phyloP scores from a whole-genome alignment of 202 grass and related monocot genomes.

The Zoysia matrella region DNA sequence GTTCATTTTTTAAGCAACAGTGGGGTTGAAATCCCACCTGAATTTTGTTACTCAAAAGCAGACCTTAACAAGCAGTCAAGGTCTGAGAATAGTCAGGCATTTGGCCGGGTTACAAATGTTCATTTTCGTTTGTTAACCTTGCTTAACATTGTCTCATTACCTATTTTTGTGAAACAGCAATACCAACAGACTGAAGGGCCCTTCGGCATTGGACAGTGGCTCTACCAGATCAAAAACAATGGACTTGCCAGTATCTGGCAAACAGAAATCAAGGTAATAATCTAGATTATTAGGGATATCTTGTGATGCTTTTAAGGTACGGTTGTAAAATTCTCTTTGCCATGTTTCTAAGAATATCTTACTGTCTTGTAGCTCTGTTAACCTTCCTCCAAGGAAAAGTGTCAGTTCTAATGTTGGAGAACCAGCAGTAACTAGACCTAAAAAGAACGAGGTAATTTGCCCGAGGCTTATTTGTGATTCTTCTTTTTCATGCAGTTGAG shows the following conservation, averaged over 20 bases:
- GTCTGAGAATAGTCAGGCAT: too few species aligned
- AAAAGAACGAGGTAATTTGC: slow-evolving; percentile 64
- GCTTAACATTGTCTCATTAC: slow-evolving; percentile 16
- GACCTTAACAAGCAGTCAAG: too few species aligned
- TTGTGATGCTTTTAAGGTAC: slow-evolving; percentile 17
- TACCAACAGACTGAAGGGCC: slow-evolving; percentile 34
- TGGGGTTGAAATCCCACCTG: too few species aligned
- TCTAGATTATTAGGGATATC: slow-evolving; percentile 20
- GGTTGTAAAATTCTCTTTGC: slow-evolving; percentile 2
- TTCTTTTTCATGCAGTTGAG: not conserved
- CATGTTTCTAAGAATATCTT: slow-evolving; percentile 40
- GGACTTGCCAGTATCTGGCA: slow-evolving; percentile 47
- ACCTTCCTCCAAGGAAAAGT: slow-evolving; percentile 68
- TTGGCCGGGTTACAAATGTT: too few species aligned
- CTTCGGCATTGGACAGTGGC: slow-evolving; percentile 31
- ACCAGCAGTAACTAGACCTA: slow-evolving; percentile 36
- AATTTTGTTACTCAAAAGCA: too few species aligned
- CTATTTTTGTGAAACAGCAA: slow-evolving; percentile 43
- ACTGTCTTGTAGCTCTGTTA: slow-evolving; percentile 53
- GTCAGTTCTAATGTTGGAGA: slow-evolving; percentile 53
- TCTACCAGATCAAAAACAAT: slow-evolving; percentile 44
- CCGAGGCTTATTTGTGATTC: not conserved
- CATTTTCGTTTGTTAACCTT: not conserved
- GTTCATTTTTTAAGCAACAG: not conserved
- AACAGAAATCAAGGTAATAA: slow-evolving; percentile 54